phyloP scores from a whole-genome alignment of 1,139 yeast species.

The Nakaseomyces sp. region DNA sequence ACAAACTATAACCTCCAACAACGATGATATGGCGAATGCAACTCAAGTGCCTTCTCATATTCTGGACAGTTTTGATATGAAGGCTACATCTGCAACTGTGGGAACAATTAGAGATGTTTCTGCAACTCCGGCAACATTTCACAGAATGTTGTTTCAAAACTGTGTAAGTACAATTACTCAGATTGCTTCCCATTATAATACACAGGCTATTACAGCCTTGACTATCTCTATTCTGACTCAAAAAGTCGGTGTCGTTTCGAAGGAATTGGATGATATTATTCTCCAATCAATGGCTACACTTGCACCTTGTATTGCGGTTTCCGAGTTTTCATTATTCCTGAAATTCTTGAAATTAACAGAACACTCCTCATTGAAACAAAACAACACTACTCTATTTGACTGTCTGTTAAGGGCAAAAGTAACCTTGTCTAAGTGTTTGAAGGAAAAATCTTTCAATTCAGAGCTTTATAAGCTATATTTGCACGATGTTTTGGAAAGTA shows the following conservation, averaged over 20 bases:
- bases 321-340: conserved; percentile 44
- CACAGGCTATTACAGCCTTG: conserved; percentile 68
- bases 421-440: conserved; percentile 43
- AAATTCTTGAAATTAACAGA: conserved; percentile 38
- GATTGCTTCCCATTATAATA: conserved; percentile 60
- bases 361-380: conserved; percentile 32
- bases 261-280: conserved; percentile 36
- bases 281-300: conserved; percentile 45
- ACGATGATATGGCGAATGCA: conserved; percentile 5
- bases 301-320: conserved; percentile 44
- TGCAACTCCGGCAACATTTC: conserved; percentile 13
- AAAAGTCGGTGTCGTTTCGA: conserved; percentile 47
- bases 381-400: conserved; percentile 31
- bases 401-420: conserved; percentile 43
- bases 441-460: conserved; percentile 30
- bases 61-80: background rate
- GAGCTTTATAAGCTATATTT: conserved; percentile 53
- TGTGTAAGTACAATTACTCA: conserved; percentile 67
- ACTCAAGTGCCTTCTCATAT: background rate
- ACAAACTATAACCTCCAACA: conserved; percentile 24
- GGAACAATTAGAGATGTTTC: background rate
- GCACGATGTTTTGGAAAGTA: conserved; percentile 54
- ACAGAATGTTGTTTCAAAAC: conserved; percentile 38
- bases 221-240: conserved; percentile 79
- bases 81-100: conserved; percentile 5